phyloP scores from a whole-genome alignment of 148 eudicot species.

The Pharnaceum exiguum region DNA sequence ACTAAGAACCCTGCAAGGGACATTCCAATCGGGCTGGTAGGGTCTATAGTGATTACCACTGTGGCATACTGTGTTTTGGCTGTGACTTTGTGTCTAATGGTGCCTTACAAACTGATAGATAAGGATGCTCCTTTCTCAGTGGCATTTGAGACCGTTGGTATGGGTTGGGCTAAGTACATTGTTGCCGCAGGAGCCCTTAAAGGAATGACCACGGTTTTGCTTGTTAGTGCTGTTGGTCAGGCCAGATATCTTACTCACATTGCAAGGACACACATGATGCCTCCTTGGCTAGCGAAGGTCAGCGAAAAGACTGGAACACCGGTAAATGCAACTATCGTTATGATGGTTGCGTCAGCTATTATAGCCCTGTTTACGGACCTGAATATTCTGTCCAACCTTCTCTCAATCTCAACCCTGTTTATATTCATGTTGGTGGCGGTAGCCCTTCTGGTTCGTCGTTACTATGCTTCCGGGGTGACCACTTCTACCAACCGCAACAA shows the following conservation, averaged over 20 bases:
- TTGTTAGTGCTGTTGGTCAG: conserved; percentile 35
- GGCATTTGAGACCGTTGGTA: conserved; percentile 43
- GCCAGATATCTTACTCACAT: conserved; percentile 57
- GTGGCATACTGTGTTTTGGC: conserved; percentile 32
- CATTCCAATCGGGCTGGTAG: conserved; percentile 49
- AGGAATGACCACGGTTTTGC: conserved; percentile 54
- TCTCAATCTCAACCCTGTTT: conserved; percentile 51
- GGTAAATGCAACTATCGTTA: conserved; percentile 38
- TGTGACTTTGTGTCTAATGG: conserved; percentile 44
- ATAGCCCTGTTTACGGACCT: conserved; percentile 45
- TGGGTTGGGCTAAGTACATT: conserved; percentile 47
- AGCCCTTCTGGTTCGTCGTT: conserved; percentile 42
- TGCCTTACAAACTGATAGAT: conserved; percentile 31
- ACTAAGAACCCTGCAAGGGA: conserved; percentile 48
- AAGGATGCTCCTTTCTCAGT: conserved; percentile 41
- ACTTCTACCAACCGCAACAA: conserved; percentile 34
- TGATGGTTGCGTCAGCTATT: conserved; percentile 30
- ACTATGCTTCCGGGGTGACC: conserved; percentile 44
- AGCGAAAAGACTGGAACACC: conserved; percentile 43
- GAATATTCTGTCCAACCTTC: conserved; percentile 37
- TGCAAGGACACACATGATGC: conserved; percentile 52
- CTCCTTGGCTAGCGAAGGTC: conserved; percentile 39
- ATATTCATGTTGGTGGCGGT: conserved; percentile 47
- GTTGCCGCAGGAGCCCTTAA: conserved; percentile 46
- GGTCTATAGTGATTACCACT: conserved; percentile 35